A percentile compares a stretch with the other conserved stretches of the same genome.
Conservation (phyloP, 768 basidiomycete species). For the Xerocomus potaroensis region DNA sequence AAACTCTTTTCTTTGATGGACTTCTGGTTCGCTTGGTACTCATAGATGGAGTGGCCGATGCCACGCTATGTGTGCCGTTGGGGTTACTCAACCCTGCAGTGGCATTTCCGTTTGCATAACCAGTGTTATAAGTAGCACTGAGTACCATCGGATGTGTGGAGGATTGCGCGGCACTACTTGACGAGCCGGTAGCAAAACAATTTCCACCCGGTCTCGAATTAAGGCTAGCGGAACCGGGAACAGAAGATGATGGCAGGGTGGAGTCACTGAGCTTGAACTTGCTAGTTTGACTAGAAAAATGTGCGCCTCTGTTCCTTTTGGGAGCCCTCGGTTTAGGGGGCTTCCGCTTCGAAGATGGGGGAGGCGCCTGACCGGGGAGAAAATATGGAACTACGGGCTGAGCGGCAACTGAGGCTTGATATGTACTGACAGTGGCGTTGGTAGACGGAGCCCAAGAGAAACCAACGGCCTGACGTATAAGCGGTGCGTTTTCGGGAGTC, state of each 20-base stretch:
- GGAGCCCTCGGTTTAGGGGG: slow-evolving; percentile 23
- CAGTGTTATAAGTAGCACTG: not conserved
- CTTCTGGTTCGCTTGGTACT: slow-evolving; percentile 12
- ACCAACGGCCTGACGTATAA: slow-evolving; percentile 57
- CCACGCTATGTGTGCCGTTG: not conserved
- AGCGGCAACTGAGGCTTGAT: slow-evolving; percentile 23
- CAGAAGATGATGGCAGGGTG: slow-evolving; percentile 16
- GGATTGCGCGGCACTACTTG: not conserved
- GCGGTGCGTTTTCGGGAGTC: slow-evolving; percentile 42
- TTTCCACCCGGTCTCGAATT: slow-evolving; percentile 26
- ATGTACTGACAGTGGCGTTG: slow-evolving; percentile 27
- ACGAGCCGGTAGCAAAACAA: slow-evolving; percentile 2
- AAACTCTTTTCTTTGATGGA: slow-evolving; percentile 7
- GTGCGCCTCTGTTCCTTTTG: slow-evolving; percentile 32
- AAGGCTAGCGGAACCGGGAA: slow-evolving; percentile 27
- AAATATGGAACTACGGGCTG: slow-evolving; percentile 33
- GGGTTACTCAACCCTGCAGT: slow-evolving; percentile 1
- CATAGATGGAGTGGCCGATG: not conserved
- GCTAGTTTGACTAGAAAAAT: slow-evolving; percentile 43
- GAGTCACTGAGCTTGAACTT: slow-evolving; percentile 43
- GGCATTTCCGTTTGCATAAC: slow-evolving; percentile 3
- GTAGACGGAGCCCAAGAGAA: slow-evolving; percentile 39
- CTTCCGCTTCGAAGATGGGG: slow-evolving; percentile 17
- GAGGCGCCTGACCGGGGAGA: slow-evolving; percentile 49
- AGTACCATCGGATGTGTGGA: slow-evolving; percentile 1